These are phyloP conservation scores for Tylopilus sp. DNA, from an alignment of 1,284 basidiomycete genomes.

Conservation along the genomic window DNA sequence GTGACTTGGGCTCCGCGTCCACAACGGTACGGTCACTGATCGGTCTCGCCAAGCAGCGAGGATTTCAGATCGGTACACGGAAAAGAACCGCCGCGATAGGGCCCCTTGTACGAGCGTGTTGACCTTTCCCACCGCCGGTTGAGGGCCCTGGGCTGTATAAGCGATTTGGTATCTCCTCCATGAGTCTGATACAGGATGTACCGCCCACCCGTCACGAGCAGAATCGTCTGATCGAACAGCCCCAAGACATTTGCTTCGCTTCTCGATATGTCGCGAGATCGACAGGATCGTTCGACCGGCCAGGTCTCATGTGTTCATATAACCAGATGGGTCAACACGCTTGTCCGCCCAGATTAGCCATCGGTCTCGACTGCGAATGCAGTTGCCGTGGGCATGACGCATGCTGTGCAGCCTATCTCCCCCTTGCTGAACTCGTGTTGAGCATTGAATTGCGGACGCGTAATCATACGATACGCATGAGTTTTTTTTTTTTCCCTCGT, in stretches of 20 bases:
- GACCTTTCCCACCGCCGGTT: not conserved
- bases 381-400: not conserved
- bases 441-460: not conserved
- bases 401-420: not conserved
- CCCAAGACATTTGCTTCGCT: not conserved
- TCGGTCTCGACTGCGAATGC: not conserved
- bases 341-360: not conserved
- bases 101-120: too few species aligned
- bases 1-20: too few species aligned
- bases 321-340: not conserved
- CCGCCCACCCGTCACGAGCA: not conserved
- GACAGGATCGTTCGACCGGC: not conserved
- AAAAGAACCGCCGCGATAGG: too few species aligned
- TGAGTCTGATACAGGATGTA: not conserved
- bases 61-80: too few species aligned
- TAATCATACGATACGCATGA: not conserved
- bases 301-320: not conserved
- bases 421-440: not conserved
- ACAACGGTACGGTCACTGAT: too few species aligned
- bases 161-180: not conserved
- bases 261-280: slow-evolving; percentile 1
- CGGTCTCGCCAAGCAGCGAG: too few species aligned
- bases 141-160: too few species aligned
- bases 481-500: not conserved
- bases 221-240: not conserved